phyloP scores from a whole-genome alignment of 2,329 filamentous ascomycete species.

The Grosmannia penicillata region DNA sequence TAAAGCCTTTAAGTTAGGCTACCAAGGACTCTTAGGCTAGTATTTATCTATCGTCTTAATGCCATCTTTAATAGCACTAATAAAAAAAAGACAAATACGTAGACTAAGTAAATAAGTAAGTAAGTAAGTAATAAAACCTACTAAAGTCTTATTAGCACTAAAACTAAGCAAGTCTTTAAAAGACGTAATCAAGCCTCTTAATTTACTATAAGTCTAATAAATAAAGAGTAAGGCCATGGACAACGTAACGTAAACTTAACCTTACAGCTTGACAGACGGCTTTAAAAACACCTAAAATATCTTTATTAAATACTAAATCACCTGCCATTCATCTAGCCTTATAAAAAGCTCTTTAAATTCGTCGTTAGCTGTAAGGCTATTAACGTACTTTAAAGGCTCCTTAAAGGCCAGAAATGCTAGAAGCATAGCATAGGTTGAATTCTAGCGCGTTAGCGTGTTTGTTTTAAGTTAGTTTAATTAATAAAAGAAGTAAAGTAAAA shows the following conservation, averaged over 20 bases:
- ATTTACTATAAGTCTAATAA: slow-evolving; percentile 1
- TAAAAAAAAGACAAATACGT: too few species aligned
- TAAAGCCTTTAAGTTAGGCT: too few species aligned
- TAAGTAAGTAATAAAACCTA: too few species aligned
- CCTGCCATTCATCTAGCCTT: neutral
- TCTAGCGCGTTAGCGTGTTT: too few species aligned
- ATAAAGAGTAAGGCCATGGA: neutral
- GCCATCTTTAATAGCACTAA: neutral
- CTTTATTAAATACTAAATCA: neutral
- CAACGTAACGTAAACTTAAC: neutral
- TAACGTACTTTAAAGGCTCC: too few species aligned
- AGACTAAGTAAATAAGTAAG: too few species aligned
- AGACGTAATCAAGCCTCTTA: slow-evolving; percentile 3
- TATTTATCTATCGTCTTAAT: neutral
- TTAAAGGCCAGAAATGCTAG: too few species aligned
- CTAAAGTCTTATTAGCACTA: neutral
- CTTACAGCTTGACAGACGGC: neutral
- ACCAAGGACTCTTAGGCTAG: too few species aligned
- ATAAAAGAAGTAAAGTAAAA: too few species aligned
- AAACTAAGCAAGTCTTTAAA: slow-evolving; percentile 1
- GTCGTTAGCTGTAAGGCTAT: neutral
- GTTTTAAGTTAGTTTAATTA: too few species aligned
- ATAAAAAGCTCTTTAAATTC: neutral
- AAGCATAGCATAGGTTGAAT: too few species aligned
- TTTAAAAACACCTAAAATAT: neutral